Base-by-base conservation (phyloP, 768 basidiomycete species). In the Rubroboletus satanas region DNA sequence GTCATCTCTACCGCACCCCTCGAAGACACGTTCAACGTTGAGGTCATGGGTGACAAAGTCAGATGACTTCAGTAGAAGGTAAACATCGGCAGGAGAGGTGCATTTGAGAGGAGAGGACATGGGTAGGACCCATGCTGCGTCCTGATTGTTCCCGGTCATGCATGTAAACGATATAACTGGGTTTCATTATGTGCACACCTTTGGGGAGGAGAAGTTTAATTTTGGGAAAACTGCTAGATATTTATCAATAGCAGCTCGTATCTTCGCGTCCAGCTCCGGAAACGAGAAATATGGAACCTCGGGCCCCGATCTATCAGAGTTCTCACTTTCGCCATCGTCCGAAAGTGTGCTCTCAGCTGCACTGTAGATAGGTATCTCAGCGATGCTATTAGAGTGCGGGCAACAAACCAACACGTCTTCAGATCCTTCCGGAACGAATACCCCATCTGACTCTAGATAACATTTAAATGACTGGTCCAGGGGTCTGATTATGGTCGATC, bases 181-280 rank as follows among this genome's bases (percentile, higher is more conserved):
- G 9, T 36, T 33, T 41, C 41, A 49, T 18, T 63, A 55, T 28
- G 21, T 37, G 62, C 77, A 54, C 55, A 89, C 94, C 75, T 87
- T 88, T 14, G 95, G 95, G n/a, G 91, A 87, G 7, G 93, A 91
- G 74, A 95, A 97, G 66, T 97, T 98, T 52, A 98, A 83, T 72
- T 98, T 98, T 0, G 95, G 94, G 68, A 98, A 98, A 29, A 96
- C 87, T 7, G 87, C 87, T 3, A 83, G 88, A 68, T 90, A 94
- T 52, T 79, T 71, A 43, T 73, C 62, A n/a, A 97, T 75, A 33
- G 78, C 80, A 14, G 74, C 68, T 46, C 90, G 74, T 57, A 98
- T 95, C 53, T 75, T 74, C 14, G 74, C 72, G 62, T 94, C 92
- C n/a, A 97, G 74, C 44, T 85, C 85, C 0, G 94, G 93, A 66